Evolutionary conservation across 2,329 filamentous ascomycete genomes (phyloP), one percentile per base, ranked within the genome.

Genomic region (Cladosporium sp.): DNA sequence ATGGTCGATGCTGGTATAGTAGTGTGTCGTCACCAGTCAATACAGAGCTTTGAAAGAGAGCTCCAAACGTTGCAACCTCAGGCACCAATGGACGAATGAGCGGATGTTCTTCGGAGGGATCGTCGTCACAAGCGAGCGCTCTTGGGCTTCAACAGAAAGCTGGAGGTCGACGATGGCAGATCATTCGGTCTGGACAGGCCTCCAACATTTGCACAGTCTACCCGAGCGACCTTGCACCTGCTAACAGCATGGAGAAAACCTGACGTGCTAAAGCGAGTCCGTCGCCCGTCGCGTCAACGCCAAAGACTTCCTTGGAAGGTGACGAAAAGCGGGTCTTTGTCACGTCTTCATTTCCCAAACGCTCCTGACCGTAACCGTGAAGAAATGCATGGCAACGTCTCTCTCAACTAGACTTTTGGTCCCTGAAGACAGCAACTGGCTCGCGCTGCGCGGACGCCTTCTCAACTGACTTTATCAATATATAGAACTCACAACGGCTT

Each of bases 321-420:
- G n/a, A 33, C 26, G 44, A 62, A 29, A 52, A 52, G 59, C 33
- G 44, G 59, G 46, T 26, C 59, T 50, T 29, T 18, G 59, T 62
- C 59, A 53, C 59, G 33, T 62, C 59, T 5, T 62, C 59, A 62
- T 62, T 62, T 62, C 59, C 46, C 44, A 62, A 44, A 62, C 44
- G 59, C 18, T 26, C 31, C 8, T n/a, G n/a, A 29, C 50, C 50
- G 28, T 31, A 53, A 53, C 26, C 14, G 50, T 28, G 26, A 29
- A 28, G 40, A 46, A 46, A 21, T 4, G 40, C 40, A 46, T 46
- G 40, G 40, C 40, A 46, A 46, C 40, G 40, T 46, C 40, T 46
- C 11, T 35, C 40, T 46, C 40, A 46, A 46, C 40, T 46, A 46
- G 37, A 46, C 8, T 12, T 46, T 12, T n/a, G 18, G 40, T 46